Evolutionary conservation across 495 filamentous ascomycete species (phyloP), one percentile per base, ranked within the genome.

Genomic region (Neurospora sp.): DNA sequence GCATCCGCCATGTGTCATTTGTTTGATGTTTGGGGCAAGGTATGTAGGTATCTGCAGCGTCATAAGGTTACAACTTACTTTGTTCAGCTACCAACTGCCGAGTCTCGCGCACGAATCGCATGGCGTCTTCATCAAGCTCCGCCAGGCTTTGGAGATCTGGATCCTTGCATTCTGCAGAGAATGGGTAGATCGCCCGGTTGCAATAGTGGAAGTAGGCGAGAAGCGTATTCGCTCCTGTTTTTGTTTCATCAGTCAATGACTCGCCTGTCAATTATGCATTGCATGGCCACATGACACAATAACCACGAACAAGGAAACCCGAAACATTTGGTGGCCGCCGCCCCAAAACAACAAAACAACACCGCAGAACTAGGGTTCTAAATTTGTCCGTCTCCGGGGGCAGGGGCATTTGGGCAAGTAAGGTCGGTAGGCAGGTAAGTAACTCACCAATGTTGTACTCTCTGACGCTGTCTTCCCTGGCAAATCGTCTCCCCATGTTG

Each of bases 171-270:
- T 85, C 82, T 11, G 76, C 62, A 4, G 85, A 85, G 77, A 87
- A 87, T 37, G 85, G 85, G 71, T 84, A 83, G 71, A 83, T 77
- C 38, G 82, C 86, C 78, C 88, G 88, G 77, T 87, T 89, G 78
- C 84, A 86, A 80, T 88, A 87, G 79, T 90, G 88, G 66, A 87
- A 90, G 76, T 89, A 87, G 37, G 85, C 83, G 10, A 90, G 79
- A 44, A 90, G 78, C 71, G 88, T 87, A 73, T 89, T 89, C 27
- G 88, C 88, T 20, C 87, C 87, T 84, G 40, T n/a, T 35, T 35
- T 23, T 14, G 46, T 41, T 71, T 80, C 66, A 75, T 69, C 37
- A 35, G 31, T 39, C 5, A 27, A 39, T 72, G 42, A 69, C 71
- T 7, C 31, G 42, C 18, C 11, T 72, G 27, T 66, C 38, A 35